phyloP scores from a whole-genome alignment of 148 eudicot genomes.

The Vaccinium myrtillus region DNA sequence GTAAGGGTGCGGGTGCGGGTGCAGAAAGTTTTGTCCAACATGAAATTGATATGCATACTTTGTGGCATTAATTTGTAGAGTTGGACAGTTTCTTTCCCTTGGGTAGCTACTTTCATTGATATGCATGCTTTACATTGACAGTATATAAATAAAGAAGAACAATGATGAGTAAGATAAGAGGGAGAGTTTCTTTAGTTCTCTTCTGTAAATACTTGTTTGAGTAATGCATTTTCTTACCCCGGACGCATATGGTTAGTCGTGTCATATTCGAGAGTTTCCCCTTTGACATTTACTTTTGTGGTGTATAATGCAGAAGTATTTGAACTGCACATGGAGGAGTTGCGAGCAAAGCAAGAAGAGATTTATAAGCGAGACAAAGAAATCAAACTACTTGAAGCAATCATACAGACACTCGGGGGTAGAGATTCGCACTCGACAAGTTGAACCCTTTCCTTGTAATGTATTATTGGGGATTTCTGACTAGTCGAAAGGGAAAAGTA shows the following conservation, averaged over 20 bases:
- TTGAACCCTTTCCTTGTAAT: neutral
- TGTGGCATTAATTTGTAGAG: neutral
- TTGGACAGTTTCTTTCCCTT: neutral
- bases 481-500: neutral
- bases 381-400: constrained; percentile 89
- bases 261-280: neutral
- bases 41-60: neutral
- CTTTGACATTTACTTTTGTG: neutral
- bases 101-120: no score
- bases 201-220: neutral
- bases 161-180: neutral
- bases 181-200: neutral
- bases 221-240: neutral
- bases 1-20: neutral
- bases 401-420: constrained; percentile 90
- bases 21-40: neutral
- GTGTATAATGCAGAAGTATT: constrained; percentile 70
- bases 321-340: constrained; percentile 85
- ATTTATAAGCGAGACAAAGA: constrained; percentile 76
- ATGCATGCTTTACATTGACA: neutral
- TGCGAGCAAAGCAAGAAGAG: constrained; percentile 86
- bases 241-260: neutral
- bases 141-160: neutral
- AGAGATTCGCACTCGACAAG: constrained; percentile 38
- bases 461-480: neutral